A percentile compares a stretch with the other conserved stretches of the same genome.
phyloP scores from a whole-genome alignment of 345 rosid species.

The Garcia nutans region DNA sequence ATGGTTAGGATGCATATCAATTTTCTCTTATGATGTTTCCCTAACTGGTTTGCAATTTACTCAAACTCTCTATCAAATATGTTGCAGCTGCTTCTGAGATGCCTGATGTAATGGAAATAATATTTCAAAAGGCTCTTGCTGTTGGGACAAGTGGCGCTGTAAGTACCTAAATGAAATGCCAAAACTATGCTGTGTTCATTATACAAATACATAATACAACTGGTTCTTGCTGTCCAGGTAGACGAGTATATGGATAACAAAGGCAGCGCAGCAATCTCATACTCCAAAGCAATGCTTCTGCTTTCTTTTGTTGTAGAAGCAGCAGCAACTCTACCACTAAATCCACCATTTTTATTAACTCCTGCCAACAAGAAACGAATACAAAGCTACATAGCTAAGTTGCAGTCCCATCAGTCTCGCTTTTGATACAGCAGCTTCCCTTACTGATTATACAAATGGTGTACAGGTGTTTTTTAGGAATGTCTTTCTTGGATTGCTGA shows the following conservation, averaged over 20 bases:
- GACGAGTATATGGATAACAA: slow-evolving; percentile 61
- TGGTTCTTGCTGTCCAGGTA: slow-evolving; percentile 38
- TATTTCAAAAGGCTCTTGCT: slow-evolving; percentile 57
- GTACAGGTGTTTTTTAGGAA: slow-evolving; percentile 20
- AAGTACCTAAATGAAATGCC: slow-evolving; percentile 24
- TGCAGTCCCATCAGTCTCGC: slow-evolving; percentile 54
- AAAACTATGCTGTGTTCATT: background rate
- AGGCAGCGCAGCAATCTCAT: slow-evolving; percentile 46
- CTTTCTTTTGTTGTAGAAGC: slow-evolving; percentile 63
- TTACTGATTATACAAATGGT: slow-evolving; percentile 15
- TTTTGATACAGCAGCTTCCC: slow-evolving; percentile 17
- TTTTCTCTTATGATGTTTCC: slow-evolving; percentile 12
- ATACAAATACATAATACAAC: background rate
- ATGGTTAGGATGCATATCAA: slow-evolving; percentile 46
- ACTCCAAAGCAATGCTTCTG: slow-evolving; percentile 64
- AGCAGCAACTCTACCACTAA: slow-evolving; percentile 56
- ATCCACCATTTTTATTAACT: slow-evolving; percentile 53
- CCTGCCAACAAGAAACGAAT: slow-evolving; percentile 50
- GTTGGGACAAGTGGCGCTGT: slow-evolving; percentile 65
- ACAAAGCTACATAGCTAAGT: slow-evolving; percentile 49
- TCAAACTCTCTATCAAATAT: slow-evolving; percentile 13
- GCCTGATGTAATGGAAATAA: slow-evolving; percentile 80
- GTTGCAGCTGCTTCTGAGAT: slow-evolving; percentile 58
- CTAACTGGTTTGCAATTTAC: slow-evolving; percentile 18
- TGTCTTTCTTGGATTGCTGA: background rate